phyloP scores from a whole-genome alignment of 768 basidiomycete genomes.

The Pulveroboletus sp. region DNA sequence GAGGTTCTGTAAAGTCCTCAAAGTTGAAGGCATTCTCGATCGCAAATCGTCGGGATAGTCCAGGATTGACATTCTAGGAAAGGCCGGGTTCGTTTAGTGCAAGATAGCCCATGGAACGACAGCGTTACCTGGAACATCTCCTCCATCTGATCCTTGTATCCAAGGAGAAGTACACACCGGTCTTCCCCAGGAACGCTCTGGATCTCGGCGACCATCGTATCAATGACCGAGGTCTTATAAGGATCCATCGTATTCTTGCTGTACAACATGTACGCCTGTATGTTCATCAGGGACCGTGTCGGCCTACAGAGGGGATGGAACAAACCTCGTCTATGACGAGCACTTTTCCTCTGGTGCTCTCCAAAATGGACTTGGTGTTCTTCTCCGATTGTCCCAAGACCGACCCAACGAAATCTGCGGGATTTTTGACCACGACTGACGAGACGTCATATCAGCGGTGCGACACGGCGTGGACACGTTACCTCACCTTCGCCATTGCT shows the following conservation, averaged over 20 bases:
- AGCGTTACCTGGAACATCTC: constrained; percentile 68
- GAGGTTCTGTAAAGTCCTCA: constrained; percentile 55
- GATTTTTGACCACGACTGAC: constrained; percentile 63
- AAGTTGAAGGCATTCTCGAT: constrained; percentile 68
- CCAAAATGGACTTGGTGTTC: constrained; percentile 63
- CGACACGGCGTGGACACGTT: too few species aligned
- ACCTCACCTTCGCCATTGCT: constrained; percentile 67
- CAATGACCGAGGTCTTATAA: constrained; percentile 67
- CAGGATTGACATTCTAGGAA: constrained; percentile 65
- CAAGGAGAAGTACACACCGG: constrained; percentile 61
- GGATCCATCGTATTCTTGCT: constrained; percentile 40
- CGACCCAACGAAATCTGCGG: constrained; percentile 62
- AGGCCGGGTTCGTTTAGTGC: background rate
- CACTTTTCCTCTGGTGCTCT: constrained; percentile 58
- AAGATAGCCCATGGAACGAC: background rate
- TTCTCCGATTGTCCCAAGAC: constrained; percentile 57
- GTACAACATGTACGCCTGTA: constrained; percentile 70
- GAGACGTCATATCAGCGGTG: background rate
- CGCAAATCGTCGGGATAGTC: constrained; percentile 60
- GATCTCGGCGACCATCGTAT: constrained; percentile 72
- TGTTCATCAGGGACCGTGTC: background rate
- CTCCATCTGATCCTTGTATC: constrained; percentile 62
- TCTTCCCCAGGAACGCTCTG: constrained; percentile 70
- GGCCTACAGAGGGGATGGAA: background rate
- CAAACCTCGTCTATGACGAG: constrained; percentile 67